Percentiles rank a stretch among this genome's conserved stretches.
phyloP scores from a whole-genome alignment of 768 basidiomycete species.

The Mycena epipterygia region DNA sequence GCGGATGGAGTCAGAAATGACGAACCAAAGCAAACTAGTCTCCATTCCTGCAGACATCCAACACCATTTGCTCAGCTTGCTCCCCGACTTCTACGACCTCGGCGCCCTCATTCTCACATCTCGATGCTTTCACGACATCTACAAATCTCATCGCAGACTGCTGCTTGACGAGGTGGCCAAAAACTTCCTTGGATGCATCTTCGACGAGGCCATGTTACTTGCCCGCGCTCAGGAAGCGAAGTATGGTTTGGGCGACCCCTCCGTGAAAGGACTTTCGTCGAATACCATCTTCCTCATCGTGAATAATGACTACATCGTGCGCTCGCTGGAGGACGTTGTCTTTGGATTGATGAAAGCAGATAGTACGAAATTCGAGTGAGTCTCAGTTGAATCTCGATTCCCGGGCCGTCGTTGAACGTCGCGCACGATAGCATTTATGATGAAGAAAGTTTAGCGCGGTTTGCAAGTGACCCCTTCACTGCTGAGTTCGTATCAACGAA shows the following conservation, averaged over 20 bases:
- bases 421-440: background rate
- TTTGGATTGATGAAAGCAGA: constrained; percentile 15
- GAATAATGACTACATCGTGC: constrained; percentile 6
- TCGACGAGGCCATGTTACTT: constrained; percentile 3
- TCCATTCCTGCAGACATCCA: constrained; percentile 1
- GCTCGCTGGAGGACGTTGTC: background rate
- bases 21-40: background rate
- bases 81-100: constrained; percentile 22
- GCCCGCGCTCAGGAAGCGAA: constrained; percentile 6
- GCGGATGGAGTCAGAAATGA: background rate
- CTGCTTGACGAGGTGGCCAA: background rate
- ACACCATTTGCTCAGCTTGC: constrained; percentile 7
- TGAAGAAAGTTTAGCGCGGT: background rate
- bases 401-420: too few species aligned
- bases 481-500: background rate
- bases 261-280: constrained; percentile 2
- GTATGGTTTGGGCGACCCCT: background rate
- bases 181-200: constrained; percentile 8
- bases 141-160: background rate
- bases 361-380: constrained; percentile 6
- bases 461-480: background rate
- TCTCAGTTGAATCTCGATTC: background rate
- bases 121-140: constrained; percentile 13
- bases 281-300: background rate
- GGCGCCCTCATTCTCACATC: constrained; percentile 2